Conservation (phyloP, 257 asterid genomes). For the Fraxinus americana region DNA sequence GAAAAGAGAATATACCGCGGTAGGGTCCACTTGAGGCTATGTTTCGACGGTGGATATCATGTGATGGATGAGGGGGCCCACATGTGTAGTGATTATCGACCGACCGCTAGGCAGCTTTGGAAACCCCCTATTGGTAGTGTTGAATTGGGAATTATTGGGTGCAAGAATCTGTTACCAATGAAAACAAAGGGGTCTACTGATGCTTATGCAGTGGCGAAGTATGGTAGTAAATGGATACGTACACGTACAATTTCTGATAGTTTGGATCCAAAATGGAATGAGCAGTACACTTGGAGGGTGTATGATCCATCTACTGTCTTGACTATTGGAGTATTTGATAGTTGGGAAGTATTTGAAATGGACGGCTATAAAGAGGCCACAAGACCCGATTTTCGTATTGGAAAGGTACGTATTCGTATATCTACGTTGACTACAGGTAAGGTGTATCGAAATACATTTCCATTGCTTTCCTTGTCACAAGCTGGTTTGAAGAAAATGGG, state of each 20-base stretch:
- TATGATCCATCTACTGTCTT: slow-evolving; percentile 86
- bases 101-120: slow-evolving; percentile 90
- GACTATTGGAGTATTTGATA: slow-evolving; percentile 74
- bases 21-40: slow-evolving; percentile 66
- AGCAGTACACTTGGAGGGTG: slow-evolving; percentile 89
- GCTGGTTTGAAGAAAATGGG: slow-evolving; percentile 87
- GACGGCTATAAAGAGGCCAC: slow-evolving; percentile 41
- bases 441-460: slow-evolving; percentile 59
- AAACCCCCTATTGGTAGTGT: slow-evolving; percentile 65
- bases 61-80: slow-evolving; percentile 87
- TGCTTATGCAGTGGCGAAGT: slow-evolving; percentile 83
- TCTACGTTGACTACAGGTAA: slow-evolving; percentile 64
- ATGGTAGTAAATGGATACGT: slow-evolving; percentile 84
- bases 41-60: slow-evolving; percentile 92
- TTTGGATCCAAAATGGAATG: slow-evolving; percentile 83
- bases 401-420: slow-evolving; percentile 79
- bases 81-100: slow-evolving; percentile 84
- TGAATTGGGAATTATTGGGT: slow-evolving; percentile 78
- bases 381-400: slow-evolving; percentile 64
- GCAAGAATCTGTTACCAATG: slow-evolving; percentile 73
- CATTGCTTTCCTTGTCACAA: slow-evolving; percentile 56
- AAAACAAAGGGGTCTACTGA: slow-evolving; percentile 80
- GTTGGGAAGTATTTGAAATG: slow-evolving; percentile 61
- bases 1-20: slow-evolving; percentile 62
- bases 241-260: slow-evolving; percentile 77